Evolutionary conservation across 495 filamentous ascomycete genomes (phyloP).

Genomic region (Talaromyces nanjingensis): DNA sequence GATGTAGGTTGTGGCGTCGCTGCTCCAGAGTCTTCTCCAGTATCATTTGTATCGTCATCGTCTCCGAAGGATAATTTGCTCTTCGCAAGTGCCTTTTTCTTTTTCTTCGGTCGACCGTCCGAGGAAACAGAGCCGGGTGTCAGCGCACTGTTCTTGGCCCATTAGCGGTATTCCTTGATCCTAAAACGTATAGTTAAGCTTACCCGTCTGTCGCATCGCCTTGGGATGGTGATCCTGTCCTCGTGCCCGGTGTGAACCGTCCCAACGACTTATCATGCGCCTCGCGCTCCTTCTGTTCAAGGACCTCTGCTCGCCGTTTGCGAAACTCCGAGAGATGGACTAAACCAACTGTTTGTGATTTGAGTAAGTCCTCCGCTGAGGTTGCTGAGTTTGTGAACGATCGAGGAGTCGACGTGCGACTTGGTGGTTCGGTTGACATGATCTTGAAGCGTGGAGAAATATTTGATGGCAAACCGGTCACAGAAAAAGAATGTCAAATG

Average conservation of each 20-base stretch:
- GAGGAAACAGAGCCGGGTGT: conserved; percentile 24
- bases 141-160: conserved; percentile 31
- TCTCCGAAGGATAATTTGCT: conserved; percentile 65
- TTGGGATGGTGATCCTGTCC: conserved; percentile 44
- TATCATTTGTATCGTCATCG: conserved; percentile 46
- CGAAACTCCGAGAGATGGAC: conserved; percentile 92
- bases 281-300: conserved; percentile 85
- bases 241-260: conserved; percentile 39
- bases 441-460: not conserved
- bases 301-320: conserved; percentile 88
- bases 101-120: conserved; percentile 51
- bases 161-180: conserved; percentile 24
- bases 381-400: conserved; percentile 70
- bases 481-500: not conserved
- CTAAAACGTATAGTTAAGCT: conserved; percentile 17
- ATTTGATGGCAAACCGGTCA: not conserved
- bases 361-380: conserved; percentile 84
- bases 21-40: conserved; percentile 24
- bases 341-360: conserved; percentile 86
- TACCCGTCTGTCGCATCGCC: conserved; percentile 49
- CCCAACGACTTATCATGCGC: conserved; percentile 56
- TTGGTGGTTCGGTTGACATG: conserved; percentile 25
- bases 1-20: conserved; percentile 30
- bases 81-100: conserved; percentile 54
- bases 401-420: conserved; percentile 32